Conservation (phyloP, 139 green algal genomes). For the Parachlorella kessleri region DNA sequence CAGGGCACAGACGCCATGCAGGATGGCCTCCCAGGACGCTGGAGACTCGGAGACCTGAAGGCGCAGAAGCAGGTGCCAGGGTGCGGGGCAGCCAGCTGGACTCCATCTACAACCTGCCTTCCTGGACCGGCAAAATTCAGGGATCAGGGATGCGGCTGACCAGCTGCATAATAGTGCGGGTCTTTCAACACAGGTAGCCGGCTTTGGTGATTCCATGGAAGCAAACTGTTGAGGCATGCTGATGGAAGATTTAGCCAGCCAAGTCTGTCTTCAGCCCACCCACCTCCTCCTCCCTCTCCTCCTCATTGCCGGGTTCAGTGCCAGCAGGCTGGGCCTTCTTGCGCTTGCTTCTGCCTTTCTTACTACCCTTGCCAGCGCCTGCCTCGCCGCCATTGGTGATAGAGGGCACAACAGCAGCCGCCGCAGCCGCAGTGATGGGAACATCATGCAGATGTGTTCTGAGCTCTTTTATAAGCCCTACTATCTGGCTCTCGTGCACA, state of each 20-base stretch:
- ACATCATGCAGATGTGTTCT: neutral
- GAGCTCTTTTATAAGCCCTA: neutral
- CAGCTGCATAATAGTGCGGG: too few relatives aligned
- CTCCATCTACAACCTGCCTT: too few relatives aligned
- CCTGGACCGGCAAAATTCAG: too few relatives aligned
- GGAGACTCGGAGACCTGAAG: conserved; percentile 38
- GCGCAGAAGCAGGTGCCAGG: neutral
- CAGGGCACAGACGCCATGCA: conserved; percentile 55
- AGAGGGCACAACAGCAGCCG: too few relatives aligned
- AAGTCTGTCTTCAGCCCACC: too few relatives aligned
- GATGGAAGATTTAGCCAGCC: too few relatives aligned
- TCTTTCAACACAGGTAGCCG: too few relatives aligned
- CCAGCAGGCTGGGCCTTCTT: conserved; percentile 19
- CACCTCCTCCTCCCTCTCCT: conserved; percentile 23
- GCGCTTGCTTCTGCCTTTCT: conserved; percentile 18
- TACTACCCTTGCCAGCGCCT: neutral
- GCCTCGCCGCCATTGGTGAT: too few relatives aligned
- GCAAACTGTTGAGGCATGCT: too few relatives aligned
- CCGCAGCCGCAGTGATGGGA: neutral
- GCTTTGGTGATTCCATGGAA: too few relatives aligned
- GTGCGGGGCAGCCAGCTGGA: too few relatives aligned
- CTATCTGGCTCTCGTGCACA: neutral
- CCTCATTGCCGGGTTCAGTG: neutral
- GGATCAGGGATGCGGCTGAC: too few relatives aligned
- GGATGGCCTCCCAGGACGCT: conserved; percentile 56